A percentile compares a stretch with the other conserved stretches of the same genome.
phyloP scores from a whole-genome alignment of 1,139 yeast genomes.

The Lodderomyces oxycetoniae region DNA sequence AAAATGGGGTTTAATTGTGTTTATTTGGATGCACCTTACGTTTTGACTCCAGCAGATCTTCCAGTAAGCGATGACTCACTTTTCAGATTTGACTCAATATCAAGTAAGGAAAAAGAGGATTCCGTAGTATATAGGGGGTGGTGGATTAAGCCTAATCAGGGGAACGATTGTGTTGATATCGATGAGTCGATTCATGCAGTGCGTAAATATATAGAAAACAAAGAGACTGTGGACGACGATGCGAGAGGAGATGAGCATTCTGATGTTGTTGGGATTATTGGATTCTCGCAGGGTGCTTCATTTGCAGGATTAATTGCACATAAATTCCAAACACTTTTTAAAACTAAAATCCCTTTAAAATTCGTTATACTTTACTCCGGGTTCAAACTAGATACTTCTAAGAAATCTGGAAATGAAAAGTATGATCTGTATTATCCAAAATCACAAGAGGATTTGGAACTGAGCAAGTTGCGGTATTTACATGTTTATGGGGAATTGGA shows the following conservation, averaged over 20 bases:
- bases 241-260: slow-evolving; percentile 19
- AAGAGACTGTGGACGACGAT: slow-evolving; percentile 32
- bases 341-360: slow-evolving; percentile 38
- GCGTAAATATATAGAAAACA: slow-evolving; percentile 26
- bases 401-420: slow-evolving; percentile 24
- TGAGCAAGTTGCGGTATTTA: slow-evolving; percentile 37
- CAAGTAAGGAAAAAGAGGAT: slow-evolving; percentile 18
- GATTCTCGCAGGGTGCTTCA: slow-evolving; percentile 47
- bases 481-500: slow-evolving; percentile 87
- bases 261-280: slow-evolving; percentile 36
- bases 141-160: slow-evolving; percentile 30
- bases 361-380: slow-evolving; percentile 79
- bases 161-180: slow-evolving; percentile 23
- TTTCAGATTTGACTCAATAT: slow-evolving; percentile 35
- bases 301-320: slow-evolving; percentile 45
- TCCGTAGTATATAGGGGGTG: slow-evolving; percentile 28
- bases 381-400: slow-evolving; percentile 55
- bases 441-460: slow-evolving; percentile 15
- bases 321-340: slow-evolving; percentile 28
- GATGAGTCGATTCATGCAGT: slow-evolving; percentile 29
- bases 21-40: slow-evolving; percentile 73
- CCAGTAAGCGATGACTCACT: slow-evolving; percentile 46
- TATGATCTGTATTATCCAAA: slow-evolving; percentile 31
- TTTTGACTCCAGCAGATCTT: slow-evolving; percentile 60
- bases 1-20: slow-evolving; percentile 54